Conservation (phyloP, 2,329 filamentous ascomycete species). For the Setomelanomma holmii region DNA sequence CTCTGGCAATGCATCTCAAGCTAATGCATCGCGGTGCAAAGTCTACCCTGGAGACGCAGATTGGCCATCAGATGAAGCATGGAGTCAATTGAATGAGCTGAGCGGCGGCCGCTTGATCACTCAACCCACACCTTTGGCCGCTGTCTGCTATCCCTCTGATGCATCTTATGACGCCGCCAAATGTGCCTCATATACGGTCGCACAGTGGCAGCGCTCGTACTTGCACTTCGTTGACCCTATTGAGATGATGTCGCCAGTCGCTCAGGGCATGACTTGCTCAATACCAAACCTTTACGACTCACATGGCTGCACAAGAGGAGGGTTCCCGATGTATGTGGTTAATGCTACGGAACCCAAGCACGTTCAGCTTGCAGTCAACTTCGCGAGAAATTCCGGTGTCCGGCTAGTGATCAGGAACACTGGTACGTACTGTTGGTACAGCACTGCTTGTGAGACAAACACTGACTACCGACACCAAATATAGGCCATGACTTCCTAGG, state of each 20-base stretch:
- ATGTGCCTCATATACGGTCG: slow-evolving; percentile 35
- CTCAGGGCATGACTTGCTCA: slow-evolving; percentile 48
- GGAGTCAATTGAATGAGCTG: slow-evolving; percentile 55
- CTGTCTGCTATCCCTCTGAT: slow-evolving; percentile 41
- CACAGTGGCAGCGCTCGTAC: slow-evolving; percentile 43
- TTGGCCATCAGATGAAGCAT: slow-evolving; percentile 59
- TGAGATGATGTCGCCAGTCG: slow-evolving; percentile 48
- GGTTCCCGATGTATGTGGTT: slow-evolving; percentile 45
- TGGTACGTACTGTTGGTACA: too few species aligned
- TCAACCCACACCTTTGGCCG: slow-evolving; percentile 37
- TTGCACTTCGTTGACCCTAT: slow-evolving; percentile 44
- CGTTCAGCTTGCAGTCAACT: slow-evolving; percentile 46
- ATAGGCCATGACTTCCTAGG: slow-evolving; percentile 47
- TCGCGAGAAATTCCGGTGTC: slow-evolving; percentile 42
- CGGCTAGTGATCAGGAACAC: slow-evolving; percentile 46
- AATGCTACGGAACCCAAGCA: slow-evolving; percentile 46
- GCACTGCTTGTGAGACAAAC: too few species aligned
- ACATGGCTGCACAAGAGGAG: slow-evolving; percentile 45
- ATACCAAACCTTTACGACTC: slow-evolving; percentile 44
- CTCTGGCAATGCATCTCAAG: slow-evolving; percentile 14
- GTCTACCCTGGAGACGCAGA: slow-evolving; percentile 53
- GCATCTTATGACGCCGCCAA: slow-evolving; percentile 36
- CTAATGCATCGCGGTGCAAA: slow-evolving; percentile 52
- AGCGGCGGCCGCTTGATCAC: slow-evolving; percentile 36
- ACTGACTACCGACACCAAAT: too few species aligned